These are phyloP conservation scores for Aspergillus oerlinghausenensis DNA, from an alignment of 2,329 filamentous ascomycete species.

Conservation along the genomic window DNA sequence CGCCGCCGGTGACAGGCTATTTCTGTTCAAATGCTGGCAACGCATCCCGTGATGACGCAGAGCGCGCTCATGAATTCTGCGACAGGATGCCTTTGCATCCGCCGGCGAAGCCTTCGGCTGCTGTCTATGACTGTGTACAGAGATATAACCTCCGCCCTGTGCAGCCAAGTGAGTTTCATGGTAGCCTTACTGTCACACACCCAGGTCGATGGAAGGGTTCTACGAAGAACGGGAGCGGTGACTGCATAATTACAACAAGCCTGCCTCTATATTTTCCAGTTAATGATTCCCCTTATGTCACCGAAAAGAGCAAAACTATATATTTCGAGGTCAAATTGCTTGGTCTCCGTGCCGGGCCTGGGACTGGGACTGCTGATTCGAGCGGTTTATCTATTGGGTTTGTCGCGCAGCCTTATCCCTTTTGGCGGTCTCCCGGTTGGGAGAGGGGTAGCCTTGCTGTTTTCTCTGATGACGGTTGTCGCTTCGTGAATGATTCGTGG, in stretches of 20 bases:
- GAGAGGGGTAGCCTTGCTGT: conserved; percentile 58
- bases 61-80: conserved; percentile 55
- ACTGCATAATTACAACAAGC: conserved; percentile 51
- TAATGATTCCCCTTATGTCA: conserved; percentile 47
- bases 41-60: conserved; percentile 50
- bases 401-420: conserved; percentile 57
- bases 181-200: conserved; percentile 33
- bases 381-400: conserved; percentile 58
- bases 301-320: conserved; percentile 46
- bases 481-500: conserved; percentile 59
- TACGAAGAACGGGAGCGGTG: conserved; percentile 40
- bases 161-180: conserved; percentile 38
- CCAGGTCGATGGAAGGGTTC: conserved; percentile 43
- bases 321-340: conserved; percentile 57
- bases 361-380: conserved; percentile 32
- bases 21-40: conserved; percentile 55
- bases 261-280: conserved; percentile 54
- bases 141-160: conserved; percentile 44
- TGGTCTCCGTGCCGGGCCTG: conserved; percentile 36
- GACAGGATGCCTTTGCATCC: conserved; percentile 47
- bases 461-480: conserved; percentile 59
- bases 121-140: conserved; percentile 41
- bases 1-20: conserved; percentile 53
- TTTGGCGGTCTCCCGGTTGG: conserved; percentile 60
- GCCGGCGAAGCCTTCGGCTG: conserved; percentile 41